phyloP scores from a whole-genome alignment of 176 grass and related monocot genomes.

The Carex cristatella region DNA sequence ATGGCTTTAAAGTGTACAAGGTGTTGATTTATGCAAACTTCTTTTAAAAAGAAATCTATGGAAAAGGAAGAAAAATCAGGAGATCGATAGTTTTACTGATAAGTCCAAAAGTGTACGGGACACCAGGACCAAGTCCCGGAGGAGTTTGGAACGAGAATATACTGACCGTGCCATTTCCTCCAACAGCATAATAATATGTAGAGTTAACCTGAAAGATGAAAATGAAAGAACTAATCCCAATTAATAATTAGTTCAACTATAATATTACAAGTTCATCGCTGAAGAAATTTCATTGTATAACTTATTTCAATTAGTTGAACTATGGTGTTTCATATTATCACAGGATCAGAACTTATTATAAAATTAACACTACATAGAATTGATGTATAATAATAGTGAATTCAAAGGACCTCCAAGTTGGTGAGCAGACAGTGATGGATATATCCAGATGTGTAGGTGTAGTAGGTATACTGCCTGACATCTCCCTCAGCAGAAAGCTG shows the following conservation, averaged over 20 bases:
- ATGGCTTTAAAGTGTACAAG: not conserved
- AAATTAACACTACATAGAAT: not conserved
- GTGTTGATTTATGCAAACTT: not conserved
- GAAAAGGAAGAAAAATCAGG: not conserved
- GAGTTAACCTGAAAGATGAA: conserved; percentile 25
- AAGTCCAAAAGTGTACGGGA: conserved; percentile 66
- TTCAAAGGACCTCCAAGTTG: conserved; percentile 33
- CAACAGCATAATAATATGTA: conserved; percentile 64
- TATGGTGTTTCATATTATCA: not conserved
- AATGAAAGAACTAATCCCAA: not conserved
- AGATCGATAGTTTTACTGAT: conserved; percentile 36
- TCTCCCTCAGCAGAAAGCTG: conserved; percentile 18
- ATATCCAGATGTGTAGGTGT: conserved; percentile 76
- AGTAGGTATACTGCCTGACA: conserved; percentile 45
- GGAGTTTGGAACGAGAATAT: conserved; percentile 67
- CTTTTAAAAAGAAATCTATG: not conserved
- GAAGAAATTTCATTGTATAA: too few species aligned
- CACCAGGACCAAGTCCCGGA: conserved; percentile 55
- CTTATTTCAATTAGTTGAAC: too few species aligned
- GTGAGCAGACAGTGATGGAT: conserved; percentile 59
- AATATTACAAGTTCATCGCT: too few species aligned
- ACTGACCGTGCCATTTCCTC: conserved; percentile 38
- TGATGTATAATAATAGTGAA: not conserved
- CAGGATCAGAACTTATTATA: not conserved
- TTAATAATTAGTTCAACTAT: too few species aligned